These are phyloP conservation scores for Pugionium dolabratum DNA, from an alignment of 345 rosid genomes.

Conservation along the genomic window DNA sequence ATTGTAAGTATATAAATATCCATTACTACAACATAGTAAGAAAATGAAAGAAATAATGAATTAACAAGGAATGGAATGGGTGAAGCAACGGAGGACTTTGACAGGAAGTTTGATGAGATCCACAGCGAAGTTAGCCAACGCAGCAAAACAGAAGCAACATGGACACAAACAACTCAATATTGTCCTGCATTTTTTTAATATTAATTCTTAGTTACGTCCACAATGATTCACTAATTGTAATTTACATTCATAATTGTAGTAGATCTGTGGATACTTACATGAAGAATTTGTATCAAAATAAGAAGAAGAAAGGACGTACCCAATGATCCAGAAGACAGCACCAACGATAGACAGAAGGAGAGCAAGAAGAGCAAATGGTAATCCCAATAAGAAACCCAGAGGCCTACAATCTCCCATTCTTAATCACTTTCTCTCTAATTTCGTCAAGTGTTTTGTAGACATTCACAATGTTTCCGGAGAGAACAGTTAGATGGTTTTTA, in stretches of 20 bases:
- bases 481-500: background rate
- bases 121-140: conserved; percentile 66
- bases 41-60: background rate
- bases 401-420: conserved; percentile 77
- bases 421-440: background rate
- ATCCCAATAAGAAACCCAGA: conserved; percentile 72
- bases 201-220: no score
- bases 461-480: no score
- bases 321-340: conserved; percentile 71
- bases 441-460: background rate
- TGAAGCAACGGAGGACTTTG: conserved; percentile 65
- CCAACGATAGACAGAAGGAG: conserved; percentile 64
- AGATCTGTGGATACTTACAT: background rate
- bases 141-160: conserved; percentile 70
- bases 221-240: no score
- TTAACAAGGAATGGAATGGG: conserved; percentile 72
- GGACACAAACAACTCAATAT: conserved; percentile 86
- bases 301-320: conserved; percentile 43
- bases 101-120: conserved; percentile 69
- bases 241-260: background rate
- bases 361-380: conserved; percentile 79
- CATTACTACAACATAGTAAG: no score
- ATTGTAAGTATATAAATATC: no score
- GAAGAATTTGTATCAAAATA: background rate
- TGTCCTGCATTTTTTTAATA: conserved; percentile 44